Evolutionary conservation across 345 rosid genomes (phyloP), one percentile per base, ranked within the genome.

Genomic region (Laguncularia racemosa): DNA sequence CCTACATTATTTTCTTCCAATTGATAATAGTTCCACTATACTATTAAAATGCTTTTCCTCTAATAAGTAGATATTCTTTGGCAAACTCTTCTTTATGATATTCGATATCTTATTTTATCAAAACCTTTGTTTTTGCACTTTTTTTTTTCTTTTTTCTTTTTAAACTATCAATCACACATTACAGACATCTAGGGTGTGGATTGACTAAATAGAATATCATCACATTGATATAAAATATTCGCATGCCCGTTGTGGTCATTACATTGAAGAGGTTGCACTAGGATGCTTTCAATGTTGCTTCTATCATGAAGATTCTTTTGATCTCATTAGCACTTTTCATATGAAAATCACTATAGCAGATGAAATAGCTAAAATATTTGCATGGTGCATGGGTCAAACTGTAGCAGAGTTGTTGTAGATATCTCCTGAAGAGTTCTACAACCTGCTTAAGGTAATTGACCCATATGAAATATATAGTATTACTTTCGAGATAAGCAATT

Each of bases 401-500:
- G 97, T 97, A 40, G 60, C 78, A 26, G 97, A 82, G 79, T 73
- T 93, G 69, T 85, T 93, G 71, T 84, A 93, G 70, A 87, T 93
- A 48, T 85, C 97, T 28, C 79, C 99, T 1, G 84, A 76, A 44
- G 97, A 89, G 68, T 93, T 93, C 81, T 77, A 55, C 57, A 85
- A 81, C 46, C 84, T 93, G 63, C 81, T 88, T 1, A 95, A 93
- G 95, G 97, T 89, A 75, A 81, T 52, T 18, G 11, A 33, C 1
- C 21, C 48, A 13, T 0, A 15, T 63, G 40, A 33, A 10, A 33
- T 7, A 33, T 33, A n/a, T n/a, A n/a, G n/a, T n/a, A n/a, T n/a
- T n/a, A n/a, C n/a, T n/a, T n/a, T n/a, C n/a, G n/a, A n/a, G n/a
- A n/a, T n/a, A n/a, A n/a, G n/a, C n/a, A n/a, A n/a, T n/a, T n/a